These are phyloP conservation scores for Uromyces viciae-fabae DNA, from an alignment of 1,284 basidiomycete species.

Conservation along the genomic window DNA sequence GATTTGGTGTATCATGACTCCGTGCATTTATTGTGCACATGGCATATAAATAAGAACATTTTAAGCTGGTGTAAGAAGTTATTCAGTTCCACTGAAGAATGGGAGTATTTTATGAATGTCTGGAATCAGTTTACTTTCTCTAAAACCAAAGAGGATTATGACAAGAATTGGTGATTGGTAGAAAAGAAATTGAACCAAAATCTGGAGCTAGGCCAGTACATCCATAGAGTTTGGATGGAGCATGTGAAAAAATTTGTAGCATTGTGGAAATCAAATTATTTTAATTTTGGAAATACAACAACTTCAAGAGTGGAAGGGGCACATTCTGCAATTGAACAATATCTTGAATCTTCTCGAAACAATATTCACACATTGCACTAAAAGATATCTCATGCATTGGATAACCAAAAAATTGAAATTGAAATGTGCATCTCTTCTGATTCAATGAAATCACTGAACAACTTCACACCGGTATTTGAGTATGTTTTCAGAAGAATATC, in stretches of 20 bases:
- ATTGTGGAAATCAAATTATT: background rate
- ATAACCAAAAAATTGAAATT: background rate
- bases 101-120: background rate
- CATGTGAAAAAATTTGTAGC: background rate
- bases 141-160: background rate
- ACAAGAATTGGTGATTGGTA: background rate
- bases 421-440: background rate
- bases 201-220: background rate
- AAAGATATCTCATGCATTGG: too few relatives aligned
- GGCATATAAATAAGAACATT: background rate
- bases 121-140: background rate
- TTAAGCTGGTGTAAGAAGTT: background rate
- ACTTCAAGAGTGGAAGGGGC: background rate
- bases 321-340: background rate
- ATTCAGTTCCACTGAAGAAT: background rate
- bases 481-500: background rate
- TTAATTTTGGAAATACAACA: background rate
- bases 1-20: too few relatives aligned
- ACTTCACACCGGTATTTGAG: background rate
- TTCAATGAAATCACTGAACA: background rate
- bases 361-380: background rate
- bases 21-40: background rate
- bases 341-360: background rate
- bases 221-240: background rate
- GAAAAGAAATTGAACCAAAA: background rate